Evolutionary conservation across 2,329 filamentous ascomycete genomes (phyloP).

Genomic region (Talaromyces sp.): DNA sequence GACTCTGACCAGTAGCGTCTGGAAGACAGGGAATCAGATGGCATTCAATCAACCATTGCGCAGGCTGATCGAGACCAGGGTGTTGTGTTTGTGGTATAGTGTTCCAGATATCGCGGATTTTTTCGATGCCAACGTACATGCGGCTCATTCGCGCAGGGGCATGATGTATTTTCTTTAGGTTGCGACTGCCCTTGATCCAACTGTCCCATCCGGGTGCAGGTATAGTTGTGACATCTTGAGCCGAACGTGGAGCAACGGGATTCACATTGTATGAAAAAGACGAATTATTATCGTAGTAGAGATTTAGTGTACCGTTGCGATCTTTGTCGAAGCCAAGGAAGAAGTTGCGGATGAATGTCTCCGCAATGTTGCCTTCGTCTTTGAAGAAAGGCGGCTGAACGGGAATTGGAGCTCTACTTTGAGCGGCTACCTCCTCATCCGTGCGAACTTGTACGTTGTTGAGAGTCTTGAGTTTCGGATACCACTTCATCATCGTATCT

Average conservation of each 20-base stretch:
- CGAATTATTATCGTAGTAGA: conserved; percentile 74
- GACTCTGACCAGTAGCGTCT: conserved; percentile 64
- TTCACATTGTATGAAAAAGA: conserved; percentile 76
- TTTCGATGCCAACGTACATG: conserved; percentile 61
- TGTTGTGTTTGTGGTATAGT: conserved; percentile 71
- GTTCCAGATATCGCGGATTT: conserved; percentile 68
- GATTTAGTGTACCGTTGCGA: conserved; percentile 59
- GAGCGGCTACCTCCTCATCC: conserved; percentile 64
- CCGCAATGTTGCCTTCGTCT: conserved; percentile 71
- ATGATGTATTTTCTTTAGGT: conserved; percentile 68
- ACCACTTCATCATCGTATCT: conserved; percentile 73
- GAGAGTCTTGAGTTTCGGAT: conserved; percentile 73
- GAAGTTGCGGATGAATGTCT: conserved; percentile 73
- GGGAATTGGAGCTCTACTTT: conserved; percentile 59
- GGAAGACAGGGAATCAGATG: conserved; percentile 69
- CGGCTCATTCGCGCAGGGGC: conserved; percentile 63
- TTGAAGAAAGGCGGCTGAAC: conserved; percentile 67
- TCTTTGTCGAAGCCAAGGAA: conserved; percentile 72
- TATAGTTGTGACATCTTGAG: conserved; percentile 45
- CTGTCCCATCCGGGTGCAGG: conserved; percentile 58
- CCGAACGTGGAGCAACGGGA: conserved; percentile 54
- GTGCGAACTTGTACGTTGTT: conserved; percentile 74
- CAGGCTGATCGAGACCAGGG: conserved; percentile 63
- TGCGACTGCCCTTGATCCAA: conserved; percentile 76
- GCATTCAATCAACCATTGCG: conserved; percentile 81